phyloP scores from a whole-genome alignment of 768 basidiomycete species.

The Boletus rubescentipes region DNA sequence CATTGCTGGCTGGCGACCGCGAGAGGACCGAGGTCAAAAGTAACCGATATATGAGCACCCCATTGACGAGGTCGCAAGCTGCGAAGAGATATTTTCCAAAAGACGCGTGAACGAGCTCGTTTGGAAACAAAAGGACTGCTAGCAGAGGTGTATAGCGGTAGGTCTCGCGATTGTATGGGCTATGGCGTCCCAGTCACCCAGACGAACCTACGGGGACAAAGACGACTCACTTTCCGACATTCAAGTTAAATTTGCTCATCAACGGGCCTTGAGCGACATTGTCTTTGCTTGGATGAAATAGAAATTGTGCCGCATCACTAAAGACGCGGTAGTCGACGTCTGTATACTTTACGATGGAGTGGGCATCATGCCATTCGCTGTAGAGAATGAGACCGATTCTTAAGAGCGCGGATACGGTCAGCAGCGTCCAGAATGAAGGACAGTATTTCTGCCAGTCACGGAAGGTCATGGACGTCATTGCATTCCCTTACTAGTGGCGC shows the following conservation, averaged over 20 bases:
- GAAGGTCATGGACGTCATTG: slow-evolving; percentile 8
- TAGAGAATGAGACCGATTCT: slow-evolving; percentile 75
- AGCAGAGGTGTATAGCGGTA: slow-evolving; percentile 97
- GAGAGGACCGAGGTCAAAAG: slow-evolving; percentile 53
- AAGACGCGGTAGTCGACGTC: slow-evolving; percentile 97
- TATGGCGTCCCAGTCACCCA: slow-evolving; percentile 32
- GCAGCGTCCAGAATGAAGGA: slow-evolving; percentile 48
- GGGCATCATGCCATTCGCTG: slow-evolving; percentile 88
- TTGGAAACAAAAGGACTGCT: slow-evolving; percentile 79
- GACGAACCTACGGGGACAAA: background rate
- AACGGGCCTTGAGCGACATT: slow-evolving; percentile 67
- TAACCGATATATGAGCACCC: slow-evolving; percentile 64
- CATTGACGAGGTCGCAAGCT: slow-evolving; percentile 77
- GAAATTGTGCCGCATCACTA: slow-evolving; percentile 81
- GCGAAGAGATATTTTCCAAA: slow-evolving; percentile 94
- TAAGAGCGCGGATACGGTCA: slow-evolving; percentile 55
- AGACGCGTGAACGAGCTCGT: slow-evolving; percentile 73
- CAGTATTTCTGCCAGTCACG: slow-evolving; percentile 8
- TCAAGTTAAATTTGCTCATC: slow-evolving; percentile 36
- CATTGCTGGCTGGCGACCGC: background rate
- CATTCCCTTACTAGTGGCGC: background rate
- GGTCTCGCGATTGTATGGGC: slow-evolving; percentile 88
- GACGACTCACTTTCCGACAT: slow-evolving; percentile 75
- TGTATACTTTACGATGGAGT: slow-evolving; percentile 89
- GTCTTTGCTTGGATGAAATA: slow-evolving; percentile 46